These are phyloP conservation scores for Metschnikowia corniflorae DNA, from an alignment of 805 yeast species.

Conservation along the genomic window DNA sequence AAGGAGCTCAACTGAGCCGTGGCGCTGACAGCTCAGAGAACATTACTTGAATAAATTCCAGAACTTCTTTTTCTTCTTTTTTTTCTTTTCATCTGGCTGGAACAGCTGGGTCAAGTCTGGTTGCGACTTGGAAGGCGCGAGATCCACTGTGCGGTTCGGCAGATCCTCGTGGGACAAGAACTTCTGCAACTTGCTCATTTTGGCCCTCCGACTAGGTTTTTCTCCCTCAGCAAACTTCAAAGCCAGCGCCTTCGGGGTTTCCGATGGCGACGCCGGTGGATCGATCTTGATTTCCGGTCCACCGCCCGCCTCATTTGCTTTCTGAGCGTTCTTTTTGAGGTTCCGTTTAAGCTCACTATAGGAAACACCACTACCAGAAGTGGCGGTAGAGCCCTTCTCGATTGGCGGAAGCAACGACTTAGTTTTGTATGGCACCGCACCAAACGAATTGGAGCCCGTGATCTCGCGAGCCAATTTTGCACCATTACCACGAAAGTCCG, in stretches of 20 bases:
- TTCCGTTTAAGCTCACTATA: conserved; percentile 34
- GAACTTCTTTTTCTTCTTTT: conserved; percentile 32
- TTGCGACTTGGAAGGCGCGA: conserved; percentile 38
- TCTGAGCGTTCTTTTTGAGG: conserved; percentile 20
- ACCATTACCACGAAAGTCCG: conserved; percentile 39
- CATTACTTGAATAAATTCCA: conserved; percentile 35
- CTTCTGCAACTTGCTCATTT: conserved; percentile 24
- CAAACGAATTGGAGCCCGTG: conserved; percentile 41
- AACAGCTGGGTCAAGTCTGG: conserved; percentile 26
- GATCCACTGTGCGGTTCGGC: conserved; percentile 17
- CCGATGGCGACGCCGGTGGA: conserved; percentile 7
- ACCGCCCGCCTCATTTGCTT: conserved; percentile 9
- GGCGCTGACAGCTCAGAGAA: too few species aligned
- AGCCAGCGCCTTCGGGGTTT: conserved; percentile 24
- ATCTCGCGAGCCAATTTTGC: conserved; percentile 40
- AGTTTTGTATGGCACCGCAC: conserved; percentile 39
- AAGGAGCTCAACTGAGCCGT: too few species aligned
- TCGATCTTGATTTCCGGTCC: conserved; percentile 6
- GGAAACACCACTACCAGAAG: conserved; percentile 21
- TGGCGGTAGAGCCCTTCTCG: conserved; percentile 15
- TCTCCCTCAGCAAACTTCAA: conserved; percentile 26
- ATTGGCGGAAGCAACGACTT: conserved; percentile 38
- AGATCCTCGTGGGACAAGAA: conserved; percentile 39
- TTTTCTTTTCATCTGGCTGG: conserved; percentile 14
- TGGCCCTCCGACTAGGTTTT: conserved; percentile 13